Conservation (phyloP, 2,329 filamentous ascomycete genomes). For the Westerdykella sp. region DNA sequence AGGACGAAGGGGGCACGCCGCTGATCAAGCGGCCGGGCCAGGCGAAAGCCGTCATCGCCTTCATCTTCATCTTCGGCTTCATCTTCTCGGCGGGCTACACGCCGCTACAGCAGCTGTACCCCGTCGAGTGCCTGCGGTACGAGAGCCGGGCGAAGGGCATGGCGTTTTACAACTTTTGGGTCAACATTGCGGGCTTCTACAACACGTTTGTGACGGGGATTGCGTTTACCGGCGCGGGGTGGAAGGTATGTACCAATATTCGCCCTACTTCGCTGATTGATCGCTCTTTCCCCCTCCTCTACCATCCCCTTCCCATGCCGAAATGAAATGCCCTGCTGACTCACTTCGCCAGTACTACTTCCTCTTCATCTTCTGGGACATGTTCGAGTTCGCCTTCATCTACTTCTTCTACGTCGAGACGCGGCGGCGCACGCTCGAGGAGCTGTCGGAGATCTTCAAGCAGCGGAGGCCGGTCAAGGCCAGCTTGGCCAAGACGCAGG, state of each 20-base stretch:
- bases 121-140: slow-evolving; percentile 46
- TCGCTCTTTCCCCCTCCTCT: background rate
- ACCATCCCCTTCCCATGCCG: background rate
- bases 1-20: slow-evolving; percentile 22
- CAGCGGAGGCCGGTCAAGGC: slow-evolving; percentile 37
- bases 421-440: slow-evolving; percentile 41
- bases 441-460: slow-evolving; percentile 41
- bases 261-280: slow-evolving; percentile 11
- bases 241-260: slow-evolving; percentile 28
- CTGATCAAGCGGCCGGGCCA: slow-evolving; percentile 31
- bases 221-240: slow-evolving; percentile 33
- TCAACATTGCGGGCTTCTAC: slow-evolving; percentile 42
- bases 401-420: slow-evolving; percentile 36
- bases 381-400: slow-evolving; percentile 38
- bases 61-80: slow-evolving; percentile 43
- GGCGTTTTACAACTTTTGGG: slow-evolving; percentile 44
- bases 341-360: slow-evolving; percentile 30
- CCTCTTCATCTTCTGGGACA: slow-evolving; percentile 39
- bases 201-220: slow-evolving; percentile 44
- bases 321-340: slow-evolving; percentile 13
- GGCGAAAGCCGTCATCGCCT: slow-evolving; percentile 39
- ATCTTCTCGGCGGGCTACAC: slow-evolving; percentile 38
- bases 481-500: slow-evolving; percentile 23
- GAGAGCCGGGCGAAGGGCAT: slow-evolving; percentile 46
- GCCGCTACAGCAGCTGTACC: slow-evolving; percentile 44